A percentile compares a stretch with the other conserved stretches of the same genome.
Evolutionary conservation across 2,329 filamentous ascomycete species (phyloP).

Genomic region (Fusarium pseudocircinatum): DNA sequence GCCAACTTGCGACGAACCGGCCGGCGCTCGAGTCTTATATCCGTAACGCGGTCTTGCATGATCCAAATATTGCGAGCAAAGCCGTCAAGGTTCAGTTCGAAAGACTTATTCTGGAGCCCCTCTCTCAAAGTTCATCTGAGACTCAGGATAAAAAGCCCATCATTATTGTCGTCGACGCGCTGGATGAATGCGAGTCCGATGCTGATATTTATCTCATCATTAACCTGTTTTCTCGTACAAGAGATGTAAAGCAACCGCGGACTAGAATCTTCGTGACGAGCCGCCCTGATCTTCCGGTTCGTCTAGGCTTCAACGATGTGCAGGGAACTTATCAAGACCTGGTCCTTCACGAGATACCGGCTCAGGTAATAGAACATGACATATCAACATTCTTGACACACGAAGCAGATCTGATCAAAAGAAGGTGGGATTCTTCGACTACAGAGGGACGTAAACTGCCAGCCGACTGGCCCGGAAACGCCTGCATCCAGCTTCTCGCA

Average conservation of each 20-base stretch:
- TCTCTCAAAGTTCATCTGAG: not conserved
- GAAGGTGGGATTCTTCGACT: too few relatives aligned
- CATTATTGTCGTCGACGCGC: not conserved
- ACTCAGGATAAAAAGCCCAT: not conserved
- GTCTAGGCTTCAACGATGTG: constrained; percentile 48
- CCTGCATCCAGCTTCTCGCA: not conserved
- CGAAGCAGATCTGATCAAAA: not conserved
- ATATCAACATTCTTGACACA: constrained; percentile 27
- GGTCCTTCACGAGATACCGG: constrained; percentile 50
- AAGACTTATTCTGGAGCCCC: not conserved
- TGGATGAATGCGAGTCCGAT: not conserved
- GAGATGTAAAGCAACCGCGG: constrained; percentile 3
- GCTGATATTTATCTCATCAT: not conserved
- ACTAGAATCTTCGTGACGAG: constrained; percentile 52
- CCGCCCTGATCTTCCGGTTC: constrained; percentile 52
- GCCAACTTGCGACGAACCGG: not conserved
- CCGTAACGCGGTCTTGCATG: accelerated
- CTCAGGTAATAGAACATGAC: constrained; percentile 47
- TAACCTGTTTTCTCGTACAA: not conserved
- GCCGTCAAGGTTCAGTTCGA: not conserved
- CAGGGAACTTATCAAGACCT: constrained; percentile 30
- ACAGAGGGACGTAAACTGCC: not conserved
- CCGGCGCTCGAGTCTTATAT: accelerated
- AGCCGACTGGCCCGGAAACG: not conserved
- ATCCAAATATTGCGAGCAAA: not conserved